Percentiles rank a stretch among this genome's conserved stretches.
Conservation (phyloP, 2,329 filamentous ascomycete species). For the Pseudogymnoascus sp. region DNA sequence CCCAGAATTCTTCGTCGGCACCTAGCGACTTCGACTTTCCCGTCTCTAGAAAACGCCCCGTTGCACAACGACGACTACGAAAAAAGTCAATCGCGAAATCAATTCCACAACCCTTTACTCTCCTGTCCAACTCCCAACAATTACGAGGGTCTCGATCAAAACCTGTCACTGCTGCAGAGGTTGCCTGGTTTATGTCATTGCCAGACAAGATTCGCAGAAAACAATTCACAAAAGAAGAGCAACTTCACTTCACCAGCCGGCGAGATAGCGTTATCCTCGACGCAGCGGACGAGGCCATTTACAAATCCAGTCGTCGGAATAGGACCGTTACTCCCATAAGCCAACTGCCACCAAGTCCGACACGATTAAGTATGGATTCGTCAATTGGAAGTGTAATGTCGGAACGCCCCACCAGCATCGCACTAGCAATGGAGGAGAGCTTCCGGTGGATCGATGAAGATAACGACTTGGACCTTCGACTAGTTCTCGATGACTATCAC, state of each 20-base stretch:
- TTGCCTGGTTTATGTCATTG: conserved; percentile 61
- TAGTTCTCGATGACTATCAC: conserved; percentile 66
- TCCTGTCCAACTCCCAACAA: conserved; percentile 15
- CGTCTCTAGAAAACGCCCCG: not conserved
- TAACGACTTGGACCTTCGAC: conserved; percentile 59
- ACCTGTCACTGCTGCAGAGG: conserved; percentile 46
- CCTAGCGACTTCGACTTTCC: conserved; percentile 22
- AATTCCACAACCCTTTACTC: not conserved
- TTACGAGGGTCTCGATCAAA: conserved; percentile 25
- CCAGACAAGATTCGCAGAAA: conserved; percentile 67
- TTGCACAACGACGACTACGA: conserved; percentile 22
- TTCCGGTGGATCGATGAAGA: conserved; percentile 72
- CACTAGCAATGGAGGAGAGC: conserved; percentile 49
- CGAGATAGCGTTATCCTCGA: conserved; percentile 49
- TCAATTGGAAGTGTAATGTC: conserved; percentile 13
- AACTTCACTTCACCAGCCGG: conserved; percentile 50
- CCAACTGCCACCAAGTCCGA: conserved; percentile 24
- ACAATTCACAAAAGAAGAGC: conserved; percentile 67
- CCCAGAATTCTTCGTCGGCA: conserved; percentile 39
- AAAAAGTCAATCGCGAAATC: conserved; percentile 2
- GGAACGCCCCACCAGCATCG: conserved; percentile 21
- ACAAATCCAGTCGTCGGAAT: conserved; percentile 38
- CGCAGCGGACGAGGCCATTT: conserved; percentile 52
- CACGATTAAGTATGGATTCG: conserved; percentile 20
- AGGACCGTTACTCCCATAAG: conserved; percentile 27